Conservation (phyloP, 1,139 yeast species). For the Zygoascus sp. region DNA sequence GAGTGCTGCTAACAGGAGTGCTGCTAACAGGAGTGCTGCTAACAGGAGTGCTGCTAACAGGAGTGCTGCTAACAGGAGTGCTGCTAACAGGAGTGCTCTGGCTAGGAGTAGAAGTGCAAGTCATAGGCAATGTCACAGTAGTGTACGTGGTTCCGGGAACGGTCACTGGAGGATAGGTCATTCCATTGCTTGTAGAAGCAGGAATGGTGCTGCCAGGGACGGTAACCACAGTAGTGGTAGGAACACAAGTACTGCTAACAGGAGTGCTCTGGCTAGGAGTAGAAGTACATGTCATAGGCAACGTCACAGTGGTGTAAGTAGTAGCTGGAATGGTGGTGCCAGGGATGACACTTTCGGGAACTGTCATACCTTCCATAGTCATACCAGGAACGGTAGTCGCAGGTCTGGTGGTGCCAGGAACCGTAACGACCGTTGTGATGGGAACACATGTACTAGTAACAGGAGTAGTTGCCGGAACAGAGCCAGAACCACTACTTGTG, state of each 20-base stretch:
- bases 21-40: constrained; percentile 6
- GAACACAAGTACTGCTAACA: constrained; percentile 14
- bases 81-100: constrained; percentile 20
- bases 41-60: constrained; percentile 8
- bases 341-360: constrained; percentile 13
- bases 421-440: constrained; percentile 18
- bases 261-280: constrained; percentile 18
- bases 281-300: constrained; percentile 5
- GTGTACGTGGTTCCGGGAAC: constrained; percentile 1
- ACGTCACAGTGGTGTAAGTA: constrained; percentile 4
- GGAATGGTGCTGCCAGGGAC: constrained; percentile 10
- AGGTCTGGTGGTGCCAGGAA: constrained; percentile 20
- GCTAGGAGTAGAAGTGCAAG: constrained; percentile 10
- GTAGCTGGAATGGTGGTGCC: constrained; percentile 15
- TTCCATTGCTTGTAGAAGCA: neutral
- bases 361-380: constrained; percentile 13
- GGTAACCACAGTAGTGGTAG: constrained; percentile 13
- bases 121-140: neutral
- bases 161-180: constrained; percentile 6
- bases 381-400: constrained; percentile 16
- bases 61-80: constrained; percentile 16
- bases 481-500: constrained; percentile 35
- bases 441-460: constrained; percentile 4
- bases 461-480: constrained; percentile 15
- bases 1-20: constrained; percentile 7